These are phyloP conservation scores for Piloderma croceum DNA, from an alignment of 768 basidiomycete species.

Conservation along the genomic window DNA sequence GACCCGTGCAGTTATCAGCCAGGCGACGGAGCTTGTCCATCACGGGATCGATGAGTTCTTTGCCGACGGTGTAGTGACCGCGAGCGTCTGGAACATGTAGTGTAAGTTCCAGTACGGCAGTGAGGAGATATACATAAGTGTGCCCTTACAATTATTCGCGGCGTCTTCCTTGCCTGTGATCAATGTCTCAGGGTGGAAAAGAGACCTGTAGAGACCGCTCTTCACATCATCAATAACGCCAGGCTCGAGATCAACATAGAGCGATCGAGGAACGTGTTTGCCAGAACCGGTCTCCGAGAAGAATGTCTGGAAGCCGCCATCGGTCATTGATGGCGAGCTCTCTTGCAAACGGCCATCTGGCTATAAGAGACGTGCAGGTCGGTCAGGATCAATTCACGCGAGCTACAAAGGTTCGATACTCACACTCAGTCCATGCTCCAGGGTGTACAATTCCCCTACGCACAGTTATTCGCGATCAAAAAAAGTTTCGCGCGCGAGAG, in stretches of 20 bases:
- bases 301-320: slow-evolving; percentile 95
- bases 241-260: slow-evolving; percentile 95
- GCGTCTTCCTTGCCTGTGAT: slow-evolving; percentile 98
- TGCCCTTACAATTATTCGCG: slow-evolving; percentile 93
- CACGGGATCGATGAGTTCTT: slow-evolving; percentile 93
- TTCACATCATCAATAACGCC: slow-evolving; percentile 95
- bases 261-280: slow-evolving; percentile 93
- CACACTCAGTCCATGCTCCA: slow-evolving; percentile 95
- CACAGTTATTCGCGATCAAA: slow-evolving; percentile 19
- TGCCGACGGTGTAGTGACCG: slow-evolving; percentile 97
- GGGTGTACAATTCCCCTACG: slow-evolving; percentile 93
- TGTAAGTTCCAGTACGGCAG: slow-evolving; percentile 12
- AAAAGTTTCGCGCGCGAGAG: slow-evolving; percentile 9
- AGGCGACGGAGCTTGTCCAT: slow-evolving; percentile 94
- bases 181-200: slow-evolving; percentile 97
- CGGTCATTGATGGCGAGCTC: slow-evolving; percentile 59
- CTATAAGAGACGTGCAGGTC: slow-evolving; percentile 36
- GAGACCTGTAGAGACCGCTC: slow-evolving; percentile 82
- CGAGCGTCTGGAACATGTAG: slow-evolving; percentile 66
- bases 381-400: slow-evolving; percentile 1
- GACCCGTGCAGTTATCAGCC: slow-evolving; percentile 92
- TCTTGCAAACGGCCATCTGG: slow-evolving; percentile 86
- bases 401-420: slow-evolving; percentile 25
- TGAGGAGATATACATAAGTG: slow-evolving; percentile 12
- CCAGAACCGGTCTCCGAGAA: slow-evolving; percentile 93